These are phyloP conservation scores for Echium plantagineum DNA, from an alignment of 257 asterid genomes.

Conservation along the genomic window DNA sequence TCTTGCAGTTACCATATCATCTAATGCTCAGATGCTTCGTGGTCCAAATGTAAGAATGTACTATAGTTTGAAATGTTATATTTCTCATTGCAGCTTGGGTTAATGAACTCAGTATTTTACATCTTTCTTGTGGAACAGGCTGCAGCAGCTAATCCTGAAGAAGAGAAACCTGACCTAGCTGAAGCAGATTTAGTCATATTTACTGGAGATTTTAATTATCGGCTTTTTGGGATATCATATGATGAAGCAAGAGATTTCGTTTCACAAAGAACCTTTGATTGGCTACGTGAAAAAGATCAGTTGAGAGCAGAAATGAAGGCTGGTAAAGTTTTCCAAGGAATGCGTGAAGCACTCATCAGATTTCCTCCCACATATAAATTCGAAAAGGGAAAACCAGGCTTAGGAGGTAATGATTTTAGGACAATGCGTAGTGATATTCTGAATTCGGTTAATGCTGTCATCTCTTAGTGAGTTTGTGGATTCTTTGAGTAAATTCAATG, in stretches of 20 bases:
- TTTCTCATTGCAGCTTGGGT: slow-evolving; percentile 2
- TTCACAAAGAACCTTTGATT: slow-evolving; percentile 95
- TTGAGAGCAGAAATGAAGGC: slow-evolving; percentile 85
- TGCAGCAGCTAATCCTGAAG: slow-evolving; percentile 36
- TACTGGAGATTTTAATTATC: slow-evolving; percentile 85
- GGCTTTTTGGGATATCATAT: slow-evolving; percentile 88
- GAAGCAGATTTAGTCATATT: slow-evolving; percentile 86
- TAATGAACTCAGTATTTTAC: not conserved
- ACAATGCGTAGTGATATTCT: not conserved
- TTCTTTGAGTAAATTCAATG: not conserved
- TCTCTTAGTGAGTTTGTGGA: not conserved
- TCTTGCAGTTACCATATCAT: slow-evolving; percentile 85
- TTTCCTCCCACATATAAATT: slow-evolving; percentile 98
- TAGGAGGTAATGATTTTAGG: slow-evolving; percentile 53
- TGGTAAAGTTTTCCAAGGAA: slow-evolving; percentile 91
- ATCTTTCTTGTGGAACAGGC: slow-evolving; percentile 24
- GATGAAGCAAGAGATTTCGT: slow-evolving; percentile 97
- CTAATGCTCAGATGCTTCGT: slow-evolving; percentile 82
- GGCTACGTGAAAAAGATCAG: slow-evolving; percentile 97
- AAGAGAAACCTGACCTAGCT: slow-evolving; percentile 79
- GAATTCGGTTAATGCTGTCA: not conserved
- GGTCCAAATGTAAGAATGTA: slow-evolving; percentile 44
- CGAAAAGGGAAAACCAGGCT: slow-evolving; percentile 80
- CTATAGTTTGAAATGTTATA: not conserved
- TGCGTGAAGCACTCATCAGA: slow-evolving; percentile 85